Base-by-base conservation (phyloP, 768 basidiomycete species). In the Suillus ampliporus region DNA sequence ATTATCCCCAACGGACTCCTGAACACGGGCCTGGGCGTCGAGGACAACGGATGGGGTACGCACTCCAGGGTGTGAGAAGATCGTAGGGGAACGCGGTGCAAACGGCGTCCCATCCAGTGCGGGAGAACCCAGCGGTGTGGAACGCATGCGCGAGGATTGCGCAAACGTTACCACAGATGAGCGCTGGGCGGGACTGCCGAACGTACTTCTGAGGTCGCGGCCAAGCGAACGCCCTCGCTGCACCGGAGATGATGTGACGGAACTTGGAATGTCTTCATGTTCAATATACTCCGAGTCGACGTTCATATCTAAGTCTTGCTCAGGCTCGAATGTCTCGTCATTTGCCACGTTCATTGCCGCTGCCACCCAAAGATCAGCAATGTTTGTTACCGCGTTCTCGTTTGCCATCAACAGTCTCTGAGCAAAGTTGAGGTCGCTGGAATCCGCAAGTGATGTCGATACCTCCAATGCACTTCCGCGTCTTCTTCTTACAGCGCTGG, bases 361-460 rank as follows among this genome's bases (percentile, higher is more conserved):
- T 5, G 95, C 94, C 57, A 99, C 94, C 97, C 97, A 99, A 23
- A 99, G 80, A 76, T 98, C 97, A 26, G 95, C 93, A 70, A 99
- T 92, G 67, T 90, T 94, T 61, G 94, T 96, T 5, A 95, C 95
- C 14, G 94, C 91, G 68, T 94, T 92, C 76, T 97, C 95, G 75
- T 97, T 97, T 21, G 97, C 97, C 80, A 96, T 88, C 48, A 97
- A 78, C 26, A 97, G 72, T 63, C 94, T 84, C 72, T 97, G 93
- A 0, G 96, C 90, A 67, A 98, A 94, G 69, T 92, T 94, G 57
- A 94, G 82, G 66, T 90, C 90, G 38, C 80, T 68, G 0, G 79
- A 79, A 9, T 78, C 79, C 44, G 71, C 73, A 26, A 78, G 72
- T 26, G 84, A 81, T 48, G 79, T 79, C 50, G 70, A 57, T 40